Base-by-base conservation (phyloP, 2,329 filamentous ascomycete species). In the Cryphonectria nitschkei region DNA sequence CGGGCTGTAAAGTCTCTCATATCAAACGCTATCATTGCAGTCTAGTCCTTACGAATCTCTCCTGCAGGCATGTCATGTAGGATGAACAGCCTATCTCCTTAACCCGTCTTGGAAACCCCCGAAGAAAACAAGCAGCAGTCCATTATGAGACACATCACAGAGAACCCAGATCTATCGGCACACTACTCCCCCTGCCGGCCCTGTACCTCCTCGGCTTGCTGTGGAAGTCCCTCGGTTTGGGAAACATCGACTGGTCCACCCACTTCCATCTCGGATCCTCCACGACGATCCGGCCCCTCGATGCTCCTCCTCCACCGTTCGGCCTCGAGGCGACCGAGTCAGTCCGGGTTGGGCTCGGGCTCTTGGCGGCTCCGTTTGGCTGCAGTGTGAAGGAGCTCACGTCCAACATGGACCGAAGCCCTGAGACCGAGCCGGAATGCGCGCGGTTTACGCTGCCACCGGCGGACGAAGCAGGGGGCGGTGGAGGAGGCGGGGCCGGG, bases 171-270 rank as follows among this genome's bases (percentile, higher is more conserved):
- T 98, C 93, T 76, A 98, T 84, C 41, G 96, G 96, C 75, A 98
- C 95, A 84, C 93, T 98, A 82, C 94, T 98, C 43, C 94, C 95
- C 78, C 95, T 88, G 11, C 96, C 96, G 50, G 96, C 96, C 73
- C 95, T 87, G 81, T 98, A 99, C 79, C 89, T 90, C 79, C 92
- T 94, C 29, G 87, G 82, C 3, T 88, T 89, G n/a, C 92, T 92
- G 1, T 85, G 82, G 78, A 97, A 98, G 1, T 92, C 90, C 76
- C 95, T 87, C 32, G 95, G 95, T 76, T 94, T 95, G 0, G 96
- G 95, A 63, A 98, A 86, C 75, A 93, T 86, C 50, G 86, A 88
- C 76, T 98, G 95, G 63, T 91, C 88, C 76, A 95, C 92, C 78
- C 98, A 99, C 74, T 91, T 92, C 90, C 94, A 99, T 75, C 95